These are phyloP conservation scores for Trichophyton schoenleinii DNA, from an alignment of 2,329 filamentous ascomycete species.

Conservation along the genomic window DNA sequence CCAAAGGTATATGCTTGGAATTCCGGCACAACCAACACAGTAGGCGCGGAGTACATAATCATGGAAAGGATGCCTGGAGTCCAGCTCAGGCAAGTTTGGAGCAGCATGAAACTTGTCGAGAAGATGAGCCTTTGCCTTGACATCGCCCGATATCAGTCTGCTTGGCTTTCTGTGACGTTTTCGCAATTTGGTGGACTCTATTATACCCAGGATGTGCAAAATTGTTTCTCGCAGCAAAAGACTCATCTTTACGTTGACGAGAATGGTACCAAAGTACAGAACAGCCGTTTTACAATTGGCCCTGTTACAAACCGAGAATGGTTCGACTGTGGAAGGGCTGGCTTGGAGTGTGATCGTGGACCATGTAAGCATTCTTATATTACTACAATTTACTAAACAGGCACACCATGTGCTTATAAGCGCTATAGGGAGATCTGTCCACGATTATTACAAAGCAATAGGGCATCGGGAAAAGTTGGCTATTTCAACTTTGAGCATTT, in stretches of 20 bases:
- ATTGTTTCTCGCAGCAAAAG: not conserved
- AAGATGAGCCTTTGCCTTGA: slow-evolving; percentile 9
- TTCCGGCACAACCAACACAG: slow-evolving; percentile 12
- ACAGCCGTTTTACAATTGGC: slow-evolving; percentile 19
- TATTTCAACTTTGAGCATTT: not conserved
- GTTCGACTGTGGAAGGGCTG: slow-evolving; percentile 13
- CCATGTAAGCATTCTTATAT: slow-evolving; percentile 7
- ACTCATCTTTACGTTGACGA: not conserved
- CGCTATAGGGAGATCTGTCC: slow-evolving; percentile 4
- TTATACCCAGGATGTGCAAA: slow-evolving; percentile 4
- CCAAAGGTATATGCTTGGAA: slow-evolving; percentile 8
- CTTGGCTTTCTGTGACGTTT: slow-evolving; percentile 7
- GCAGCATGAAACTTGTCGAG: slow-evolving; percentile 3
- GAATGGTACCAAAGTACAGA: not conserved
- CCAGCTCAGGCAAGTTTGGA: slow-evolving; percentile 20
- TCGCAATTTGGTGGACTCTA: slow-evolving; percentile 7
- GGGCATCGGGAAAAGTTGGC: slow-evolving; percentile 1
- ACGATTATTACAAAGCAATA: slow-evolving; percentile 5
- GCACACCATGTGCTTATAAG: not conserved
- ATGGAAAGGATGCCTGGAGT: slow-evolving; percentile 22
- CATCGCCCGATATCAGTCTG: slow-evolving; percentile 1
- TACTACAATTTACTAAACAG: not conserved
- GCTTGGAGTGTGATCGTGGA: slow-evolving; percentile 6
- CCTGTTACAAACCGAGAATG: slow-evolving; percentile 20
- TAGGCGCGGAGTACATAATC: slow-evolving; percentile 16